phyloP scores from a whole-genome alignment of 2,329 filamentous ascomycete genomes.

The Verticillium longisporum region DNA sequence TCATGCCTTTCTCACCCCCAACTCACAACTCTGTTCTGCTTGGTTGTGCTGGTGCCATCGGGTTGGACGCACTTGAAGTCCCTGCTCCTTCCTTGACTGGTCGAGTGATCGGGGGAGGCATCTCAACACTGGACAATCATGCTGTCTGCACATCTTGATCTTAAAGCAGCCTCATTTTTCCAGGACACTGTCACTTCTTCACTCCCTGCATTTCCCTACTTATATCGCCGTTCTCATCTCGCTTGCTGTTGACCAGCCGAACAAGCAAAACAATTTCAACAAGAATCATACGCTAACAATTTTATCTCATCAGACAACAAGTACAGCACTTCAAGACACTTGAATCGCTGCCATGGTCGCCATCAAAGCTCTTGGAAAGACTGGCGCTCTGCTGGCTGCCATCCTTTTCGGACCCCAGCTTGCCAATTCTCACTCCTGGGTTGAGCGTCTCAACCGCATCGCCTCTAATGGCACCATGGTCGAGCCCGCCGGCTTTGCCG shows the following conservation, averaged over 20 bases:
- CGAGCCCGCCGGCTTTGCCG: conserved; percentile 65
- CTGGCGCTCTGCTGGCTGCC: conserved; percentile 23
- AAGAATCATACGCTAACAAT: not conserved
- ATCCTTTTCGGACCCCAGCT: conserved; percentile 12
- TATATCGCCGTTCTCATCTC: not conserved
- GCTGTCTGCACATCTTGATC: not conserved
- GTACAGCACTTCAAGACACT: not conserved
- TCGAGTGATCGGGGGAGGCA: not conserved
- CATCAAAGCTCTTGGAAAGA: conserved; percentile 9
- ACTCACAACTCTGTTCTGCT: not conserved
- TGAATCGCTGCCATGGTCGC: conserved; percentile 1
- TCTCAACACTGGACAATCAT: not conserved
- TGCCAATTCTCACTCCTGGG: conserved; percentile 66
- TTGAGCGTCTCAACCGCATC: conserved; percentile 69
- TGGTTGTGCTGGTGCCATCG: not conserved
- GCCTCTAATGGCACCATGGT: conserved; percentile 67
- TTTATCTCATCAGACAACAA: not conserved
- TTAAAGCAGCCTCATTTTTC: not conserved
- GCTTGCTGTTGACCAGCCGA: not conserved
- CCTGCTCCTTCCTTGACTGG: not conserved
- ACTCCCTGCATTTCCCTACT: not conserved
- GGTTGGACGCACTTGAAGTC: not conserved
- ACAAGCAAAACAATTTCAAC: not conserved
- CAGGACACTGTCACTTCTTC: not conserved
- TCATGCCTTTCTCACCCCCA: not conserved